Base-by-base conservation (phyloP, 1,139 yeast genomes). In the Hansenula lynferdii region DNA sequence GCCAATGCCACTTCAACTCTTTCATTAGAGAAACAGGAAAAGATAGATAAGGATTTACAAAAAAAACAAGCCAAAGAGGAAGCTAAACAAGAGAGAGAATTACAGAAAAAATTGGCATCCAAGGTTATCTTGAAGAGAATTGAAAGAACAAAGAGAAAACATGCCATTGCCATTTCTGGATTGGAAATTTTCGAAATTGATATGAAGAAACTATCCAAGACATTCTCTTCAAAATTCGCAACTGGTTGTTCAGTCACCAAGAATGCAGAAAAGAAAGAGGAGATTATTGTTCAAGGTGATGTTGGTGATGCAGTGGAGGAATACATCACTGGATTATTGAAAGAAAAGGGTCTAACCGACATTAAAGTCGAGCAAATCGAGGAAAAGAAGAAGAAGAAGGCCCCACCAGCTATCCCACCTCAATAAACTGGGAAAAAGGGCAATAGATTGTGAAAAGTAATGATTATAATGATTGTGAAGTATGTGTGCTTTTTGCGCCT, bases 181-280 rank as follows among this genome's bases (percentile, higher is more conserved):
- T 70, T 90, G 47, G 97, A 90, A 58, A 87, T 89, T 34, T 84
- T 87, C 60, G 92, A 80, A 49, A 77, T 87, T 45, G 97, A 90
- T 58, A 73, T 86, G 74, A 92, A 92, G 69, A 89, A 89, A 58
- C 71, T 87, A 50, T 85, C 96, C 34, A 92, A 92, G 70, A 81
- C 89, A 1, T 87, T 92, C 63, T 95, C 97, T 0, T 82, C 94
- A 29, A 87, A 86, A 61, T 92, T 90, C 59, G 98, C 98, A 18
- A 90, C 97, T 4, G 98, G 98, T 35, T 94, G 97, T 20, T 80
- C 94, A 32, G 96, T 90, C n/a, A 81, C 90, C 8, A 90, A 90
- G 65, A 84, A 82, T 47, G 92, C 82, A 10, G 97, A 90, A 51
- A 90, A 90, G 63, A 85, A 84, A 58, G 97, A 90, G 48, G 97